Base-by-base conservation (phyloP, 2,329 filamentous ascomycete genomes). In the Coleophoma cylindrospora region DNA sequence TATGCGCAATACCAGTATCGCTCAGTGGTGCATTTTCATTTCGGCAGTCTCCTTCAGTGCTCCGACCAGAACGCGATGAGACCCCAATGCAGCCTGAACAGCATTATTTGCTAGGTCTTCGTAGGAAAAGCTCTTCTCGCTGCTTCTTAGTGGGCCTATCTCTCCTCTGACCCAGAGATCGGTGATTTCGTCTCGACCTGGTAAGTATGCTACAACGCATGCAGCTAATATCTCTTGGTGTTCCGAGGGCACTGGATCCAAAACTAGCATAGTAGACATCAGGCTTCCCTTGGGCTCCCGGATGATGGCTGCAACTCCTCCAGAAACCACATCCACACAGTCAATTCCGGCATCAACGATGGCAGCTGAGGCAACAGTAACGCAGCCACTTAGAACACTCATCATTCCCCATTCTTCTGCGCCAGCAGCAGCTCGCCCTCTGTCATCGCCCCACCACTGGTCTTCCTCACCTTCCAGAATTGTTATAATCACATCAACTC, bases 341-440 rank as follows among this genome's bases (percentile, higher is more conserved):
- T 99, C 94, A 54, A 99, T 96, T 9, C 91, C 91, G 1, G 94
- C 94, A 71, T 99, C 94, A 3, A 87, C 88, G 63, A 99, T 83
- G 13, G 94, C 94, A 10, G 92, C 92, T 49, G 91, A 91, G 10
- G 92, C 90, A 49, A 95, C 92, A 0, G 91, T 97, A 60, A 99
- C 91, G 65, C 91, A 96, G 1, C 90, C 90, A 22, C 90, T 86
- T 17, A 99, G 74, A 41, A 96, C 88, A 66, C 89, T 94, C 89
- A 97, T 92, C 71, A 88, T 80, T 10, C 91, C 90, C 86, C 90
- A 95, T 13, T 87, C 81, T 54, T 84, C 83, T 51, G 83, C 79
- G 43, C 74, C 58, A 70, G 70, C 43, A 68, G 68, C 66, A 68
- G 79, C 66, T 66, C 79, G 70, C 51, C 70, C 74, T 9, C 68